These are phyloP conservation scores for Chrysosporium keratinophilum DNA, from an alignment of 2,329 filamentous ascomycete species.

Conservation along the genomic window DNA sequence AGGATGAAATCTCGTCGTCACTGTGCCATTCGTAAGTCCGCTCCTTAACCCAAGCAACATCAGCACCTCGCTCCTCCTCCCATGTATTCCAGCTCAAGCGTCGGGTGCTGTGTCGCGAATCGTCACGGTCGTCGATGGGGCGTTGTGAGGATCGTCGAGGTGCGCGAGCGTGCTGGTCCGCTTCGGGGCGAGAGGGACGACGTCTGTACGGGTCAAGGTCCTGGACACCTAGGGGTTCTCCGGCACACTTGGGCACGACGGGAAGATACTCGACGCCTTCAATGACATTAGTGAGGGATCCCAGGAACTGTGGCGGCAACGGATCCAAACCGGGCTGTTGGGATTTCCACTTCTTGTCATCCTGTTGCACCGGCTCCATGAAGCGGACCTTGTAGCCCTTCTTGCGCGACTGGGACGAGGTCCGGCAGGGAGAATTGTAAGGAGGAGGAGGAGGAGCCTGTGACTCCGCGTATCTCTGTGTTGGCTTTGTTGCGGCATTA, in stretches of 20 bases:
- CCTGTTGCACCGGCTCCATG: slow-evolving; percentile 4
- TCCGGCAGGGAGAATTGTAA: not conserved
- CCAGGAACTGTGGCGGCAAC: not conserved
- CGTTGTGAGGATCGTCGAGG: not conserved
- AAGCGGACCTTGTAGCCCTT: slow-evolving; percentile 12
- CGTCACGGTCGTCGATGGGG: not conserved
- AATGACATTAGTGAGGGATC: not conserved
- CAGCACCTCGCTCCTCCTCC: slow-evolving; percentile 6
- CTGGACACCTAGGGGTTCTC: not conserved
- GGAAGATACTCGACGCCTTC: slow-evolving; percentile 2
- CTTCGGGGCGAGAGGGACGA: not conserved
- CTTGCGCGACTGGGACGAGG: slow-evolving; percentile 8
- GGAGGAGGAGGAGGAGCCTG: not conserved
- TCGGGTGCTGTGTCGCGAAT: slow-evolving; percentile 4
- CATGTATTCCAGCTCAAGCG: slow-evolving; percentile 13
- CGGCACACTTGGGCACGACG: not conserved
- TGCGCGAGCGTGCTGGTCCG: not conserved
- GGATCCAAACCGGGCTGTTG: slow-evolving; percentile 13
- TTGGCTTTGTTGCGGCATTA: not conserved
- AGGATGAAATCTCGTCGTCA: slow-evolving; percentile 16
- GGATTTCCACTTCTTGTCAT: slow-evolving; percentile 3
- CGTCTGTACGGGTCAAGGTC: not conserved
- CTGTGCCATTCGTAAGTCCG: slow-evolving; percentile 15
- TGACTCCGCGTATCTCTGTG: not conserved
- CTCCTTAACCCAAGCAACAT: slow-evolving; percentile 2